Conservation (phyloP, 139 green algal genomes). For the Mesostigma viride region DNA sequence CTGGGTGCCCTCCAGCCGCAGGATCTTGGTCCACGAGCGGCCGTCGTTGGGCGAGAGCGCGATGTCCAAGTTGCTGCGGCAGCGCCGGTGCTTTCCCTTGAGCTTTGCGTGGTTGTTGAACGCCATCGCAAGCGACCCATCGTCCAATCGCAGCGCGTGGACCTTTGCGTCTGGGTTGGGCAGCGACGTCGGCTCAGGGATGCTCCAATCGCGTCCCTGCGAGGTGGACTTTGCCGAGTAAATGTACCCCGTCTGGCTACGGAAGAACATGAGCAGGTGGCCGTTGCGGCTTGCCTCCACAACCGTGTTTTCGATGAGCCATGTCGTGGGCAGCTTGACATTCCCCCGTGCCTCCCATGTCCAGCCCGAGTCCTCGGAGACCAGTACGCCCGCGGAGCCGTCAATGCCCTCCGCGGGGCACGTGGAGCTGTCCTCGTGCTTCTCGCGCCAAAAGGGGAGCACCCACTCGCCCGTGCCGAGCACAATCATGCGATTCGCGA, state of each 20-base stretch:
- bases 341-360: neutral
- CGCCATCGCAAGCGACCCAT: conserved; percentile 4
- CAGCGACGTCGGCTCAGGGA: neutral
- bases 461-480: conserved; percentile 4
- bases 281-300: conserved; percentile 1
- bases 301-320: conserved; percentile 16
- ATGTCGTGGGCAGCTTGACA: neutral
- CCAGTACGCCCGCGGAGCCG: conserved; percentile 2
- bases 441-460: conserved; percentile 12
- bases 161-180: conserved; percentile 17
- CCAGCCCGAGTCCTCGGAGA: conserved; percentile 6
- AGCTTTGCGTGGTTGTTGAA: conserved; percentile 16
- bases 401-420: neutral
- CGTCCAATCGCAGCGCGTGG: neutral
- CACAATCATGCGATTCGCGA: conserved; percentile 16
- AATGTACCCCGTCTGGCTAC: conserved; percentile 7
- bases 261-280: conserved; percentile 1
- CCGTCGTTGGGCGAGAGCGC: conserved; percentile 14
- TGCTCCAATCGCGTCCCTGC: neutral
- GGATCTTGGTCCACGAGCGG: conserved; percentile 10
- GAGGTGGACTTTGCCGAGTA: neutral
- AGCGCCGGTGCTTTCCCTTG: neutral
- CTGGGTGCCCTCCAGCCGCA: conserved; percentile 15
- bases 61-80: conserved; percentile 2
- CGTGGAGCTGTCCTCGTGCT: neutral